Base-by-base conservation (phyloP, 1,284 basidiomycete genomes). In the Chondrostereum purpureum region DNA sequence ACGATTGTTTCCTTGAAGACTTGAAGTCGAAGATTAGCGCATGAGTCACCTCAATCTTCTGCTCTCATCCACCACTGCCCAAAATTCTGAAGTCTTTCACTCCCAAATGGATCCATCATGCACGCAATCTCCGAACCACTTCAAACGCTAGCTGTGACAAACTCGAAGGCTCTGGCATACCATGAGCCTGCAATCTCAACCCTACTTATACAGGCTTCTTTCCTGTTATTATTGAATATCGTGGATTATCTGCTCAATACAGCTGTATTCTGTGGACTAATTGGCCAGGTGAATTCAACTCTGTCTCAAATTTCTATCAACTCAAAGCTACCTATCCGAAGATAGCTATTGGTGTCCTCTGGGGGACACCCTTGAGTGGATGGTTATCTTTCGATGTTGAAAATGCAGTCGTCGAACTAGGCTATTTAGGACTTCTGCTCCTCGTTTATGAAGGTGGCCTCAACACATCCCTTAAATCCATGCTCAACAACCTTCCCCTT, bases 361-460 rank as follows among this genome's bases (percentile, higher is more conserved):
- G 36, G 36, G 36, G 36, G 10, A 17, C 36, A 8, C 18, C 36
- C 16, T 13, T 13, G 17, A 16, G 13, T 14, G 18, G 18, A 37
- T 37, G 36, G 36, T 16, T 37, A 10, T 8, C 8, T 14, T 8
- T 10, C 8, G 16, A 17, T 16, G 8, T 16, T 14, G 10, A 37
- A 19, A 19, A 10, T 16, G 18, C 16, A 14, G 17, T 37, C 36
- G 16, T 37, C 10, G 10, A 37, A 8, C 36, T 37, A 8, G 36
- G 36, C 10, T 37, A 37, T 19, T 8, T 37, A 10, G 36, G 36
- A 8, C 36, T 37, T 10, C 8, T 37, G 8, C 36, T 37, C 10
- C 36, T 37, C 8, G 36, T 37, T 10, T 37, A 37, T 17, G 36
- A 37, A 37, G 36, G 36, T 10, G 36, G 36, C 6, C 36, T 37